A percentile compares a stretch with the other conserved stretches of the same genome.
Evolutionary conservation across 306 rosid genomes (phyloP).

Genomic region (Cucurbita pepo): DNA sequence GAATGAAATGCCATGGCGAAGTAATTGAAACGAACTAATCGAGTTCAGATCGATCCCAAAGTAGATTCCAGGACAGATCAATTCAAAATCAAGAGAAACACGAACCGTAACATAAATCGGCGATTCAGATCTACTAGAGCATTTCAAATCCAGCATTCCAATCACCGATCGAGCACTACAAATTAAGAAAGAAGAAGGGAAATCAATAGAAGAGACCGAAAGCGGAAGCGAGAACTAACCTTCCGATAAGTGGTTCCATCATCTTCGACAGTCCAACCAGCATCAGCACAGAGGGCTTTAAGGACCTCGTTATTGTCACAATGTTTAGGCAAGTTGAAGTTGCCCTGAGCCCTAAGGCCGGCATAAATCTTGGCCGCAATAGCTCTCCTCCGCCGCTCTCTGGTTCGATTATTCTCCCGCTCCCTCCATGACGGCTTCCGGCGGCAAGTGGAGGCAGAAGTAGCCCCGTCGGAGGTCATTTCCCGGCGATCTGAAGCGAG

Average conservation of each 20-base stretch:
- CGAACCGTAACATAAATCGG: not conserved
- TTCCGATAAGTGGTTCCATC: constrained; percentile 86
- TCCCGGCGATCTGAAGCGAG: constrained; percentile 18
- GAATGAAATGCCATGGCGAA: not conserved
- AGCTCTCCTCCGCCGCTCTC: constrained; percentile 72
- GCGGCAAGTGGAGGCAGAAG: constrained; percentile 39
- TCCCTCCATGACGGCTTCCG: constrained; percentile 90
- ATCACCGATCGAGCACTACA: not conserved
- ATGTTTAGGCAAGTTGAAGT: constrained; percentile 68
- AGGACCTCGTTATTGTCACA: constrained; percentile 78
- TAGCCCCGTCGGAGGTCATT: constrained; percentile 81
- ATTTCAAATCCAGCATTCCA: not conserved
- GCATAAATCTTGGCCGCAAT: constrained; percentile 59
- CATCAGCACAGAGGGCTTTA: constrained; percentile 68
- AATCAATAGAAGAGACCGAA: not conserved
- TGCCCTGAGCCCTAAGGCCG: constrained; percentile 78
- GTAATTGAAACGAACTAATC: not conserved
- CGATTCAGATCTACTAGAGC: not conserved
- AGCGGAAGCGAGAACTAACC: constrained; percentile 13
- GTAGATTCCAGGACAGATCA: not conserved
- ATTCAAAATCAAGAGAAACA: not conserved
- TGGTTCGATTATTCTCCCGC: constrained; percentile 67
- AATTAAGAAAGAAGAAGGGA: not conserved
- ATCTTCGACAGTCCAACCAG: constrained; percentile 85
- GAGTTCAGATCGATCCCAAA: not conserved